Conservation (phyloP, 176 grass and related monocot species). For the Coix lacrymajobi region DNA sequence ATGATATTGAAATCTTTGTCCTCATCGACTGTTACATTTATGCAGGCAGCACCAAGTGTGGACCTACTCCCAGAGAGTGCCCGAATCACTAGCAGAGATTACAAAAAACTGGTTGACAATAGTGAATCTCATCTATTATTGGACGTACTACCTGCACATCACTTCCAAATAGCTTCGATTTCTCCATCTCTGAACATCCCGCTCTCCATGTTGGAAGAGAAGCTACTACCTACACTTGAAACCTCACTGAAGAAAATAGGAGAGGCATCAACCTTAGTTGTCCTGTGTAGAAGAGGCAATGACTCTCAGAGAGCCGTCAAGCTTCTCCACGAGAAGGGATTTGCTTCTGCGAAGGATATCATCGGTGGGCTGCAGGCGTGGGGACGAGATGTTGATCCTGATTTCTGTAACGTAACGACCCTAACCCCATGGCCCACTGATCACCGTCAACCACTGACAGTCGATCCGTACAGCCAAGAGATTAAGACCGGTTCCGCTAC, state of each 20-base stretch:
- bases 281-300: slow-evolving; percentile 83
- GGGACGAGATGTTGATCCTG: slow-evolving; percentile 51
- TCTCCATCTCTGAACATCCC: slow-evolving; percentile 69
- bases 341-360: slow-evolving; percentile 59
- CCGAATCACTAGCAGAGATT: slow-evolving; percentile 58
- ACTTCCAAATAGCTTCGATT: slow-evolving; percentile 77
- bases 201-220: slow-evolving; percentile 46
- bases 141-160: slow-evolving; percentile 70
- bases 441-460: no score
- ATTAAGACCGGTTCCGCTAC: no score
- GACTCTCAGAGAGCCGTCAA: slow-evolving; percentile 67
- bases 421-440: no score
- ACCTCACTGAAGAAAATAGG: slow-evolving; percentile 27
- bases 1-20: neutral
- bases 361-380: slow-evolving; percentile 75
- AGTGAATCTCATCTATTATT: slow-evolving; percentile 52
- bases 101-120: slow-evolving; percentile 49
- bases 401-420: no score
- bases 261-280: slow-evolving; percentile 19
- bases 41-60: slow-evolving; percentile 50
- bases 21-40: neutral
- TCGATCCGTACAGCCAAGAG: no score
- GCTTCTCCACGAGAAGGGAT: slow-evolving; percentile 62
- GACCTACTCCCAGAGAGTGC: slow-evolving; percentile 49
- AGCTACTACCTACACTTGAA: slow-evolving; percentile 53